These are phyloP conservation scores for Arthroderma sp. DNA, from an alignment of 2,329 filamentous ascomycete species.

Conservation along the genomic window DNA sequence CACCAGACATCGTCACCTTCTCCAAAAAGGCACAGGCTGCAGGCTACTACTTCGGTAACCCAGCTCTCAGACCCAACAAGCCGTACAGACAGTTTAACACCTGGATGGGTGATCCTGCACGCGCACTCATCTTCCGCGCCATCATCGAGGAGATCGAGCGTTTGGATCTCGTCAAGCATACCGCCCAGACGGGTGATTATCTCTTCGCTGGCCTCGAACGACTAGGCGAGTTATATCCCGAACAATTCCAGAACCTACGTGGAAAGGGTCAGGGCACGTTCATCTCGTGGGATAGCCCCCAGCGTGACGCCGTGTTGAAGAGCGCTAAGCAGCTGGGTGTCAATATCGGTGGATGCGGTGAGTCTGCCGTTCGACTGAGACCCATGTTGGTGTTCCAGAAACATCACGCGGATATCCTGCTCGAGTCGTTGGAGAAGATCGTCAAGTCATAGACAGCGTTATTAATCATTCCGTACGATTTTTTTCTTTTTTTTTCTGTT, in stretches of 20 bases:
- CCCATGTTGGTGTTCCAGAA: conserved; percentile 91
- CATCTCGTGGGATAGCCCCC: conserved; percentile 78
- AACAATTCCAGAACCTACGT: conserved; percentile 68
- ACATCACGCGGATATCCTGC: conserved; percentile 74
- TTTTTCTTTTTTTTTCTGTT: not conserved
- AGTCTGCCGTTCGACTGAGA: conserved; percentile 61
- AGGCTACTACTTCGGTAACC: conserved; percentile 81
- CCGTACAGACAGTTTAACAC: conserved; percentile 96
- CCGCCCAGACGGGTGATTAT: conserved; percentile 66
- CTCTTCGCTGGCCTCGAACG: conserved; percentile 58
- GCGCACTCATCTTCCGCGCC: conserved; percentile 71
- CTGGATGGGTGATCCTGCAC: conserved; percentile 88
- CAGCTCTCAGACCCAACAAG: conserved; percentile 72
- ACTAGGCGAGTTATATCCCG: conserved; percentile 59
- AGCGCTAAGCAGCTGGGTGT: conserved; percentile 69
- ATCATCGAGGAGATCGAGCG: conserved; percentile 73
- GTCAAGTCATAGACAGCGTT: conserved; percentile 35
- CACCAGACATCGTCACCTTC: conserved; percentile 90
- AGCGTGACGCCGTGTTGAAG: conserved; percentile 64
- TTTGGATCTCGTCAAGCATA: conserved; percentile 65
- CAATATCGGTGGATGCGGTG: conserved; percentile 77
- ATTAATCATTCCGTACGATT: not conserved
- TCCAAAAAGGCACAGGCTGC: conserved; percentile 91
- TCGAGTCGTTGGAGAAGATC: conserved; percentile 67
- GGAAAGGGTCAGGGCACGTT: conserved; percentile 85